Percentiles rank a stretch among this genome's conserved stretches.
phyloP scores from a whole-genome alignment of 352 stramenopile species.

The Phytophthora idaei region DNA sequence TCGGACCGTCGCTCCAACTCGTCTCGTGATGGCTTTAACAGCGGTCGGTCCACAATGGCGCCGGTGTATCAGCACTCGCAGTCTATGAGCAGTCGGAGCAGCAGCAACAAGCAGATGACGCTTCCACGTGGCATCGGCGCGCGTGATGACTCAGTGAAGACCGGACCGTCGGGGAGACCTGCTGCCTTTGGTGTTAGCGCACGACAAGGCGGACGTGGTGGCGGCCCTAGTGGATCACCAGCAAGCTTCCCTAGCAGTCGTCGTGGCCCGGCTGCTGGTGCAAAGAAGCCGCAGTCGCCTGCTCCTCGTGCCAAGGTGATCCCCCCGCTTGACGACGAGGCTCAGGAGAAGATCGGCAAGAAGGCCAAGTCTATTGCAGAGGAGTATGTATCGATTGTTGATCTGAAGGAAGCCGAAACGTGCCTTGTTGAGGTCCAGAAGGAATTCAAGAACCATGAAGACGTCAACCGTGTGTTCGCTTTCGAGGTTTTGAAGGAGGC shows the following conservation, averaged over 20 bases:
- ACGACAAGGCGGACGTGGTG: slow-evolving; percentile 25
- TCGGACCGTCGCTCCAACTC: slow-evolving; percentile 58
- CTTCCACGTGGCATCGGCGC: slow-evolving; percentile 50
- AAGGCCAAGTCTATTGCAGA: slow-evolving; percentile 81
- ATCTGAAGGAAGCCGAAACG: slow-evolving; percentile 69
- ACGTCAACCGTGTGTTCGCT: slow-evolving; percentile 61
- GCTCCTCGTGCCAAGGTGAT: slow-evolving; percentile 35
- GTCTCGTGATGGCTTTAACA: slow-evolving; percentile 66
- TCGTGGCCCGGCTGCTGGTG: slow-evolving; percentile 14
- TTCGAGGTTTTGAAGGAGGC: slow-evolving; percentile 65
- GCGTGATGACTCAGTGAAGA: slow-evolving; percentile 70
- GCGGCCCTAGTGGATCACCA: slow-evolving; percentile 31
- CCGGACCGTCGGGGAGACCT: slow-evolving; percentile 57
- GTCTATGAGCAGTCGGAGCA: slow-evolving; percentile 53
- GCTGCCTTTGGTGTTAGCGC: slow-evolving; percentile 46
- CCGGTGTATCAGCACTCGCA: slow-evolving; percentile 59
- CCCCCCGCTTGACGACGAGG: slow-evolving; percentile 61
- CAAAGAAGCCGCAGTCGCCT: slow-evolving; percentile 46
- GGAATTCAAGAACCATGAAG: slow-evolving; percentile 63
- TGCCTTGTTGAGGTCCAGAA: slow-evolving; percentile 73
- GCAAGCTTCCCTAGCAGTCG: slow-evolving; percentile 38
- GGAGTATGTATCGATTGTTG: slow-evolving; percentile 79
- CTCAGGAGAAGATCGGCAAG: slow-evolving; percentile 70
- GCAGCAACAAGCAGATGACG: slow-evolving; percentile 48
- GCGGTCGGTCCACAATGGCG: slow-evolving; percentile 54